These are phyloP conservation scores for Alternaria angustiovoidea DNA, from an alignment of 2,329 filamentous ascomycete genomes.

Conservation along the genomic window DNA sequence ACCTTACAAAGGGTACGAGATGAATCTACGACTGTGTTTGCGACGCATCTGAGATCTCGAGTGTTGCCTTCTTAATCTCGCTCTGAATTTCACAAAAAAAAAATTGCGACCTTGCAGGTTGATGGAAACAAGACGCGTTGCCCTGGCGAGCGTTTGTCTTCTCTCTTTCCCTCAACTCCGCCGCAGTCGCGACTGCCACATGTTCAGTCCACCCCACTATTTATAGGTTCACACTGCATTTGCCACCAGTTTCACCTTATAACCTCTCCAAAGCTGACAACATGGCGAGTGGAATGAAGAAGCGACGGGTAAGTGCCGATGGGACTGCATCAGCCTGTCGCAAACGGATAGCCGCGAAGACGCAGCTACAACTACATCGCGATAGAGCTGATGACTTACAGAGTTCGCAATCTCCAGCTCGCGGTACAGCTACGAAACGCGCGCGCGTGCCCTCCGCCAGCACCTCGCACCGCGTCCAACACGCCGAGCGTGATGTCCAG, in stretches of 20 bases:
- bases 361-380: background rate
- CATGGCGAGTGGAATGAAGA: conserved; percentile 14
- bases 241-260: too few relatives aligned
- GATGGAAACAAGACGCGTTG: background rate
- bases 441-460: background rate
- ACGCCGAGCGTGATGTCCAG: too few relatives aligned
- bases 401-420: conserved; percentile 4
- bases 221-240: too few relatives aligned
- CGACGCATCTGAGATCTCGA: background rate
- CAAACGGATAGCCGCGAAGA: too few relatives aligned
- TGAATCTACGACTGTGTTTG: background rate
- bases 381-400: background rate
- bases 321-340: too few relatives aligned
- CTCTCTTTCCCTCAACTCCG: background rate
- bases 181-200: background rate
- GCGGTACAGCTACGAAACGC: conserved; percentile 4
- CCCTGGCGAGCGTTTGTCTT: background rate
- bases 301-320: conserved; percentile 10
- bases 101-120: background rate
- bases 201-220: background rate
- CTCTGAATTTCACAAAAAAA: background rate
- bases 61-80: background rate
- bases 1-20: background rate
- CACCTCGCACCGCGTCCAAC: background rate
- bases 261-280: background rate